Base-by-base conservation (phyloP, 495 filamentous ascomycete genomes). In the Aspergillus asperescens region DNA sequence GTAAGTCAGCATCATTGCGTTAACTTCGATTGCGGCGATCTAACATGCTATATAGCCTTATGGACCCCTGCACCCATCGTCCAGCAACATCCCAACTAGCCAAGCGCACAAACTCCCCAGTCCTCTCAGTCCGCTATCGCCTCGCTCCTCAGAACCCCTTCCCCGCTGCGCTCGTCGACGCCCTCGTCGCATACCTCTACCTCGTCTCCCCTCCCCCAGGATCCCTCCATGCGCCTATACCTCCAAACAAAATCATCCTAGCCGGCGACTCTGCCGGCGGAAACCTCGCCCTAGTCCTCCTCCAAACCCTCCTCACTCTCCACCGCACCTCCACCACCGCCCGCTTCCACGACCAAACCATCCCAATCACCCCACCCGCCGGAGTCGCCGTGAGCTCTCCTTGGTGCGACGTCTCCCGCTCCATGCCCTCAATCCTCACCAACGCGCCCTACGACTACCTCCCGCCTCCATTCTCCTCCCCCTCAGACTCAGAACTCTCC, bases 221-320 rank as follows among this genome's bases (percentile, higher is more conserved):
- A 31, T 81, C 89, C 3, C 74, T 84, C 50, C 91, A 96, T 66
- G 69, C 77, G 18, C 71, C 90, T 12, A 73, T 96, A 4, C 70
- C 75, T 4, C 73, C 92, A 2, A 73, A 76, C 44, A 75, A 91
- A 46, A 88, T 97, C 38, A 75, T 92, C 27, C 69, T 96, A 41
- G 78, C 83, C 8, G 92, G 92, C n/a, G 92, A 97, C 64, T 89
- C 83, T 25, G 91, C 92, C 0, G 92, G 92, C 20, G 92, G 88
- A 7, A 88, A 89, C 53, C 78, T 97, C 4, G 66, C 70, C 9
- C 72, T 92, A 3, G 77, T 81, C 5, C 81, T 97, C 0, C 68
- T 90, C 1, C 89, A 89, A 61, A 78, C 83, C 0, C 61, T 96
- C 3, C 74, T 95, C 7, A 81, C 90, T 32, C 72, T 95, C 16